These are phyloP conservation scores for Pleurotus platypus DNA, from an alignment of 768 basidiomycete genomes.

Conservation along the genomic window DNA sequence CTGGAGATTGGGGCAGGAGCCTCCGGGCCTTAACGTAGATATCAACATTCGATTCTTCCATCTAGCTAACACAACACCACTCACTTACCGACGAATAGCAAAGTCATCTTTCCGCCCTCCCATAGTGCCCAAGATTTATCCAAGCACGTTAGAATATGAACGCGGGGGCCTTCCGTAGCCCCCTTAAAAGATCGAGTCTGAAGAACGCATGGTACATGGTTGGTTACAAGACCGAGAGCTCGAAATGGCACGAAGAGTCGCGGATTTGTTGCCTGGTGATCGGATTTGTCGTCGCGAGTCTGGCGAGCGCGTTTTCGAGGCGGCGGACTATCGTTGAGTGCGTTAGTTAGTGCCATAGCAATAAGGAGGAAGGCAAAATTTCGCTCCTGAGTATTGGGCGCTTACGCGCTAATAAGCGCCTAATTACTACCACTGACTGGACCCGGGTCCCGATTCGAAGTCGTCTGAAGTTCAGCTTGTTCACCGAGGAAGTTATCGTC, in stretches of 20 bases:
- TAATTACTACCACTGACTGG: no score
- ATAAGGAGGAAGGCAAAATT: neutral
- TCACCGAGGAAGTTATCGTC: no score
- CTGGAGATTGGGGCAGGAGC: constrained; percentile 66
- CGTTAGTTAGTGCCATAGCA: constrained; percentile 11
- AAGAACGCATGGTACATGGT: constrained; percentile 83
- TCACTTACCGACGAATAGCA: constrained; percentile 89
- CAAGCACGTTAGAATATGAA: constrained; percentile 84
- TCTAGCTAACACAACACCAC: constrained; percentile 9
- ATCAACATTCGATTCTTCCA: neutral
- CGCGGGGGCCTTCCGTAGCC: constrained; percentile 75
- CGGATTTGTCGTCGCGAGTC: constrained; percentile 17
- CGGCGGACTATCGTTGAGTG: constrained; percentile 26
- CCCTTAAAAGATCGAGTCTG: constrained; percentile 86
- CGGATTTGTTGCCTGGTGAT: constrained; percentile 27
- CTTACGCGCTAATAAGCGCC: neutral
- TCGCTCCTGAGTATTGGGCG: neutral
- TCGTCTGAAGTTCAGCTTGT: no score
- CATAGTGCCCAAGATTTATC: constrained; percentile 93
- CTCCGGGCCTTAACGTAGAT: constrained; percentile 67
- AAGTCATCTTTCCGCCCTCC: constrained; percentile 90
- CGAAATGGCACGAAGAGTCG: constrained; percentile 90
- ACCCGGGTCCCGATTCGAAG: no score
- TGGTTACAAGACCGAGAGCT: constrained; percentile 91
- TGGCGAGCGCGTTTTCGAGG: constrained; percentile 51